Percentiles rank a stretch among this genome's conserved stretches.
These are phyloP conservation scores for Raffaelea arxii DNA, from an alignment of 2,329 filamentous ascomycete genomes.

Conservation along the genomic window DNA sequence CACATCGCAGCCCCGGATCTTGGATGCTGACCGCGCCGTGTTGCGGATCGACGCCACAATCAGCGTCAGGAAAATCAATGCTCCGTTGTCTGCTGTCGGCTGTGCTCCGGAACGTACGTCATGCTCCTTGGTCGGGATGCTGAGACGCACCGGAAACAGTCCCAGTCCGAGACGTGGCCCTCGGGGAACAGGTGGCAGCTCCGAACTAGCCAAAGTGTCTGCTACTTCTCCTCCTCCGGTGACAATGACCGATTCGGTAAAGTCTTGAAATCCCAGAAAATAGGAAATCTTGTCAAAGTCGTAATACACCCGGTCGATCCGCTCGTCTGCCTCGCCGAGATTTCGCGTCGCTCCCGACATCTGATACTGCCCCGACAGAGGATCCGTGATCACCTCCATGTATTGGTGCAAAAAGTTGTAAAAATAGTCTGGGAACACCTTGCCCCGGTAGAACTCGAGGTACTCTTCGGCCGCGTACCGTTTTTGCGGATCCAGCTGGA, in stretches of 20 bases:
- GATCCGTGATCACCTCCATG: conserved; percentile 91
- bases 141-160: conserved; percentile 72
- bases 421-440: conserved; percentile 92
- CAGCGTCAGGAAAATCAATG: conserved; percentile 81
- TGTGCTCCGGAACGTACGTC: conserved; percentile 51
- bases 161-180: conserved; percentile 46
- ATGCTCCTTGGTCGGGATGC: conserved; percentile 77
- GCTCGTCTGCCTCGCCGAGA: conserved; percentile 79
- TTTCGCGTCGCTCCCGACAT: conserved; percentile 61
- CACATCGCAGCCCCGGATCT: conserved; percentile 81
- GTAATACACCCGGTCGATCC: conserved; percentile 84
- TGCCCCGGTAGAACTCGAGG: conserved; percentile 80
- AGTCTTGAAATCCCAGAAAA: conserved; percentile 68
- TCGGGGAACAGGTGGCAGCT: conserved; percentile 20
- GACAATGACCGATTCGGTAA: conserved; percentile 10
- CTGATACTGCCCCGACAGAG: conserved; percentile 66
- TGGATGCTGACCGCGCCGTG: conserved; percentile 78
- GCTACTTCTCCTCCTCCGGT: conserved; percentile 6
- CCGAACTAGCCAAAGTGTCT: background rate
- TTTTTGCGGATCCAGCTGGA: conserved; percentile 84
- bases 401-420: conserved; percentile 97
- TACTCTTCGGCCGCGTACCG: conserved; percentile 92
- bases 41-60: conserved; percentile 83
- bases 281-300: conserved; percentile 98
- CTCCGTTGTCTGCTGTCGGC: conserved; percentile 71